Conservation (phyloP, 2,329 filamentous ascomycete species). For the Scedosporium boydii region DNA sequence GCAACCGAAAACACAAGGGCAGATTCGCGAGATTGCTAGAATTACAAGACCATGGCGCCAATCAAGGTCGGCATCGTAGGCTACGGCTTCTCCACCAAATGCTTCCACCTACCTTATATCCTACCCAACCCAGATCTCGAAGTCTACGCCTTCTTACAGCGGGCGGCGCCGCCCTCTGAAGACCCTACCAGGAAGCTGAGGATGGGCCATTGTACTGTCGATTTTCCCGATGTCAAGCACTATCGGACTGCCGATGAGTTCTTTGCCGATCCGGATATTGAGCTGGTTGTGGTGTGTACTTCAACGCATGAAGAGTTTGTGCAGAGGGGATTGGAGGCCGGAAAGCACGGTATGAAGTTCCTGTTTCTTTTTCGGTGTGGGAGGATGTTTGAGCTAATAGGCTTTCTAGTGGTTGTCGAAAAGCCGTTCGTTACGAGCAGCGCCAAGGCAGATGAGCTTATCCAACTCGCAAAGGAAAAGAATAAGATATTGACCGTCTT, state of each 20-base stretch:
- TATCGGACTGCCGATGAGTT: conserved; percentile 50
- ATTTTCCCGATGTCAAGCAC: conserved; percentile 39
- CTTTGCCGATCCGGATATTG: conserved; percentile 46
- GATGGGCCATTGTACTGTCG: conserved; percentile 36
- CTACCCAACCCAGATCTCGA: conserved; percentile 33
- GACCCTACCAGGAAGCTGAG: conserved; percentile 20
- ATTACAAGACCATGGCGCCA: conserved; percentile 11
- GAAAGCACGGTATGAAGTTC: conserved; percentile 41
- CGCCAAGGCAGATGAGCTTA: conserved; percentile 45
- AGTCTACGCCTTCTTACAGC: conserved; percentile 37
- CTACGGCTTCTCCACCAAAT: conserved; percentile 37
- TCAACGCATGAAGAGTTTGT: conserved; percentile 24
- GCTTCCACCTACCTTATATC: conserved; percentile 37
- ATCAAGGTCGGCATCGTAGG: conserved; percentile 40
- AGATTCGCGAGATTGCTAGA: background rate
- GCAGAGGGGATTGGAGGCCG: conserved; percentile 44
- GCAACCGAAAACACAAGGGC: too few species aligned
- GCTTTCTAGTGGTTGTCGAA: conserved; percentile 45
- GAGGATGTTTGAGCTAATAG: background rate
- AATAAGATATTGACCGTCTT: conserved; percentile 40
- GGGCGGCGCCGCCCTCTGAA: conserved; percentile 26
- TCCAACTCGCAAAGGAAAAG: conserved; percentile 34
- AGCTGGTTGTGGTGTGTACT: conserved; percentile 46
- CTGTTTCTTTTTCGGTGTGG: too few species aligned
- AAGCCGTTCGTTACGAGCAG: conserved; percentile 56